phyloP scores from a whole-genome alignment of 805 yeast species.

The Saturnispora diversa region DNA sequence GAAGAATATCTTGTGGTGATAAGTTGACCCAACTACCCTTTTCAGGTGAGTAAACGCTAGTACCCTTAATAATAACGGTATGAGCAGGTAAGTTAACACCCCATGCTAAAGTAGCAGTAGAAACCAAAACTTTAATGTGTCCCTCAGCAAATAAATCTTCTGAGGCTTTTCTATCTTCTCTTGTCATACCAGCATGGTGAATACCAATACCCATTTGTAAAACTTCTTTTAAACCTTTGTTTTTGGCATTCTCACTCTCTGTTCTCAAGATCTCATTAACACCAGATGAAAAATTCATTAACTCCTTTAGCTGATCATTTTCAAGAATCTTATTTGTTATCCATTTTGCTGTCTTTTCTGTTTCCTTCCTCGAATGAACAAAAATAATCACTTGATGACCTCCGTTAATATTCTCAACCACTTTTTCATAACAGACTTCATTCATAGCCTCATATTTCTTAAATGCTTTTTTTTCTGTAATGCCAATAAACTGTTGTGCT shows the following conservation, averaged over 20 bases:
- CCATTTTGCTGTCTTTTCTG: conserved; percentile 74
- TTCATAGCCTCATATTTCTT: conserved; percentile 77
- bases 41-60: conserved; percentile 89
- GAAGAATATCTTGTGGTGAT: conserved; percentile 91
- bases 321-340: conserved; percentile 54
- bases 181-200: conserved; percentile 84
- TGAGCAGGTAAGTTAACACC: conserved; percentile 96
- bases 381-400: conserved; percentile 79
- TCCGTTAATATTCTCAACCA: conserved; percentile 51
- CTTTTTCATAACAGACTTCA: conserved; percentile 80
- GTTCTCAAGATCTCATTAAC: conserved; percentile 52
- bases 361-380: conserved; percentile 92
- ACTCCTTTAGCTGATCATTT: conserved; percentile 38
- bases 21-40: conserved; percentile 82
- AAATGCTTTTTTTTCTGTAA: conserved; percentile 74
- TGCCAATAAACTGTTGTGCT: conserved; percentile 80
- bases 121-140: conserved; percentile 70
- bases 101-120: conserved; percentile 95
- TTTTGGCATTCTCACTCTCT: conserved; percentile 52
- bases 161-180: conserved; percentile 63
- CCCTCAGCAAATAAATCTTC: conserved; percentile 90
- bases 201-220: conserved; percentile 72
- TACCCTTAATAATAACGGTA: conserved; percentile 87
- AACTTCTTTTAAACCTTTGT: conserved; percentile 48
- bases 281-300: conserved; percentile 44